Evolutionary conservation across 441 rosid species (phyloP), one percentile per base, ranked within the genome.

Genomic region (Erysimum cheiri): DNA sequence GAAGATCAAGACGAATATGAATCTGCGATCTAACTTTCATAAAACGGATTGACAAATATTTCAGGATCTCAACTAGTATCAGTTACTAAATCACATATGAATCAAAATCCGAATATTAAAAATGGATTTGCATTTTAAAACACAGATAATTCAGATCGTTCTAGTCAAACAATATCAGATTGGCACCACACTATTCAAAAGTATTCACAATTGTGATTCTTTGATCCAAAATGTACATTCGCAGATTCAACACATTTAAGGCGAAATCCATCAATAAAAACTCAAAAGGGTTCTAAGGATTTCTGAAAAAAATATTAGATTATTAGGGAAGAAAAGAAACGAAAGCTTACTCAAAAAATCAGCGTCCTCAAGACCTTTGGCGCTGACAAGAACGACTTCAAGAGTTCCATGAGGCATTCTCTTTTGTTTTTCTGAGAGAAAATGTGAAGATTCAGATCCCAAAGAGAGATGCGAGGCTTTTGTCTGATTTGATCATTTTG

Each of bases 321-420:
- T 41, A 13, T 41, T n/a, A 14, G 9, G 19, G 22, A 9, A 3
- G 0, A 35, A 43, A 10, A 11, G 4, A 36, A 10, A 12, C 36
- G 32, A 67, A 31, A 64, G 43, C 84, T 65, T 71, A 83, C 85
- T 57, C 22, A 83, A 33, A 52, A 83, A 78, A 72, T 85, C 85
- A 4, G 79, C 12, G 73, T 78, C 67, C 14, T 78, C 78, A 24
- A 85, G 85, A 43, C 81, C 85, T 72, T 79, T 85, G 69, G 89
- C 89, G 35, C 74, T 76, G 37, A 81, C 83, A 61, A 85, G 89
- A 81, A 83, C 79, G 56, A 85, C 85, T 78, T 83, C 80, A 59
- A 85, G 81, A 7, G 80, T 80, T 55, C 89, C 89, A 8, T 37
- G 73, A 57, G 87, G 80, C 88, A 85, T 85, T 56, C 39, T 43